Evolutionary conservation across 2,329 filamentous ascomycete species (phyloP).

Genomic region (Eutypa lata): DNA sequence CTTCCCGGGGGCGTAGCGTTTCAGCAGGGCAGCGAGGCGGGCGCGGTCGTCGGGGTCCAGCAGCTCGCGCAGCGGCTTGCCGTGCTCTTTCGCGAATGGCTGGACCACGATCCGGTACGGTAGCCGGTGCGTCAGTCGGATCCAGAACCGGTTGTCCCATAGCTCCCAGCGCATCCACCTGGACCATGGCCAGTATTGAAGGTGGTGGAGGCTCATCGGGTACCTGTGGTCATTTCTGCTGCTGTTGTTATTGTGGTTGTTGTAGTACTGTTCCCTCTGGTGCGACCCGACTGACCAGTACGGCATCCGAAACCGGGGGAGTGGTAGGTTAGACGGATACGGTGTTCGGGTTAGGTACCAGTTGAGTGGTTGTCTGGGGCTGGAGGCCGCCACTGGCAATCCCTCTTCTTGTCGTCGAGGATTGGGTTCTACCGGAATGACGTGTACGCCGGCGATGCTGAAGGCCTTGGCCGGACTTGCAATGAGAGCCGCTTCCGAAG

Average conservation of each 20-base stretch:
- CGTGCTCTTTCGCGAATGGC: constrained; percentile 42
- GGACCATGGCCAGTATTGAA: constrained; percentile 21
- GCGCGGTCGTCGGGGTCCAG: constrained; percentile 31
- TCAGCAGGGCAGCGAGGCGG: constrained; percentile 42
- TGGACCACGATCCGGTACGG: constrained; percentile 40
- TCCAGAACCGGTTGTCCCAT: constrained; percentile 64
- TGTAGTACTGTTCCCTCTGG: constrained; percentile 7
- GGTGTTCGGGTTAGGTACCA: constrained; percentile 48
- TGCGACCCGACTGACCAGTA: constrained; percentile 17
- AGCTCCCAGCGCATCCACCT: constrained; percentile 34
- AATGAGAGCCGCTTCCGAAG: constrained; percentile 6
- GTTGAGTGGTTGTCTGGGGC: constrained; percentile 5
- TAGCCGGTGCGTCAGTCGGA: constrained; percentile 43
- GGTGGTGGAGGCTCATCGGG: neutral
- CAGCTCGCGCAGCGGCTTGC: constrained; percentile 45
- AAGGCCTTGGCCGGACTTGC: constrained; percentile 40
- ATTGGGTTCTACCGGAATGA: constrained; percentile 34
- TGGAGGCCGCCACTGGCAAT: neutral
- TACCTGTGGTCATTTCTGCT: too few relatives aligned
- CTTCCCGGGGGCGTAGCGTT: constrained; percentile 51
- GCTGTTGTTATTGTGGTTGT: too few relatives aligned
- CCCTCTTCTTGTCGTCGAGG: neutral
- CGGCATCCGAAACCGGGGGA: constrained; percentile 20
- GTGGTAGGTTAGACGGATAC: constrained; percentile 37
- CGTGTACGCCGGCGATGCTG: constrained; percentile 45